Conservation (phyloP, 768 basidiomycete species). For the Boletellus ananiceps region DNA sequence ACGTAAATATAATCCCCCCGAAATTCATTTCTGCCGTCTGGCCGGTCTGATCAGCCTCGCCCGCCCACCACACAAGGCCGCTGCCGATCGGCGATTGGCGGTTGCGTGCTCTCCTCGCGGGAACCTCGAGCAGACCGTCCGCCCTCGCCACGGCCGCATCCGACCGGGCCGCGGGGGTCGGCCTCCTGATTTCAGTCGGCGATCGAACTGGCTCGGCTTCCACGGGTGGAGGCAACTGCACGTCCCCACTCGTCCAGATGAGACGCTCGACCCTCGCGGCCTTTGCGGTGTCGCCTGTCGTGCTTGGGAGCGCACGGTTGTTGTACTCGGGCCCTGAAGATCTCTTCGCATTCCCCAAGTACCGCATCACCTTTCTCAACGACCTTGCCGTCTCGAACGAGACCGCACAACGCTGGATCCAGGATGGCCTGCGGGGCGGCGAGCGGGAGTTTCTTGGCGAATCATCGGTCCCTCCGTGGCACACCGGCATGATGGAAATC, state of each 20-base stretch:
- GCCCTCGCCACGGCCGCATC: background rate
- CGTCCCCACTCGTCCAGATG: constrained; percentile 10
- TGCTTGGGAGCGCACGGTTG: constrained; percentile 25
- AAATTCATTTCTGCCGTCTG: constrained; percentile 34
- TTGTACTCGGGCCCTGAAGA: constrained; percentile 77
- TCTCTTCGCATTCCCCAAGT: constrained; percentile 77
- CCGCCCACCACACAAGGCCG: background rate
- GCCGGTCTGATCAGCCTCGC: constrained; percentile 7
- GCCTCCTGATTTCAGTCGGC: constrained; percentile 27
- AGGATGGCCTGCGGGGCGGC: constrained; percentile 67
- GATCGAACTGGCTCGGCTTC: constrained; percentile 27
- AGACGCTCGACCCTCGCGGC: constrained; percentile 12
- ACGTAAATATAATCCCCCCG: constrained; percentile 48
- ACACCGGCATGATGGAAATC: constrained; percentile 52
- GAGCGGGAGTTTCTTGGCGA: constrained; percentile 74
- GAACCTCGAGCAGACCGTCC: too few relatives aligned
- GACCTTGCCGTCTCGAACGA: constrained; percentile 67
- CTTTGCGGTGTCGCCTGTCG: constrained; percentile 17
- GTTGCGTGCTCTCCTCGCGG: constrained; percentile 22
- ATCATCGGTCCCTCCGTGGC: constrained; percentile 40
- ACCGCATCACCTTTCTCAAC: constrained; percentile 73
- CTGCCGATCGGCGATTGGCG: constrained; percentile 29
- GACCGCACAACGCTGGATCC: constrained; percentile 73
- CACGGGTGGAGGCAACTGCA: constrained; percentile 7
- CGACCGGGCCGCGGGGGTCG: constrained; percentile 28